These are phyloP conservation scores for Kuraishia molischiana DNA, from an alignment of 805 yeast species.

Conservation along the genomic window DNA sequence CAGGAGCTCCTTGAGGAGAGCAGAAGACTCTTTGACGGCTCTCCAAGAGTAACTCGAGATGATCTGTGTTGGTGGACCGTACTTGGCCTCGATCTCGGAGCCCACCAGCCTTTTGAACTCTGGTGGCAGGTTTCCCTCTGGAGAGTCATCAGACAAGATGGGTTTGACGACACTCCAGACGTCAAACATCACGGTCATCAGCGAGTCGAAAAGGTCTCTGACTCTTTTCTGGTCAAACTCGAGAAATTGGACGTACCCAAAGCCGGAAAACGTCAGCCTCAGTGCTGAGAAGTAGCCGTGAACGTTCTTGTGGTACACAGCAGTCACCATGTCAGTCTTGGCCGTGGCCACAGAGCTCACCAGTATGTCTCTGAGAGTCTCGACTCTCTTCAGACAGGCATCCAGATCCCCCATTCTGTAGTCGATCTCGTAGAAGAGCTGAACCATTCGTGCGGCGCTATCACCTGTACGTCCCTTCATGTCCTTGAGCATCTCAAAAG, in stretches of 20 bases:
- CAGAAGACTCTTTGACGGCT: constrained; percentile 66
- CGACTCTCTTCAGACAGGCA: constrained; percentile 17
- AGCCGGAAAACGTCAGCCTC: constrained; percentile 21
- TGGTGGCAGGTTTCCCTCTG: constrained; percentile 54
- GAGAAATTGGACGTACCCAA: constrained; percentile 8
- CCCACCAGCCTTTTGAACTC: constrained; percentile 27
- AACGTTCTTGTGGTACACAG: constrained; percentile 39
- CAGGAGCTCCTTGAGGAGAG: constrained; percentile 38
- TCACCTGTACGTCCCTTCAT: constrained; percentile 60
- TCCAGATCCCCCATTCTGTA: constrained; percentile 10
- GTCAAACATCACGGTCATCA: constrained; percentile 5
- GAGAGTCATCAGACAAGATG: constrained; percentile 57
- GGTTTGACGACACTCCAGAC: constrained; percentile 38
- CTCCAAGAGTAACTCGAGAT: constrained; percentile 73
- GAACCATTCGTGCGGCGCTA: constrained; percentile 64
- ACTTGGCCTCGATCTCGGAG: constrained; percentile 19
- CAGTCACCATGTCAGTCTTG: constrained; percentile 23
- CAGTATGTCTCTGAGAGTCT: constrained; percentile 22
- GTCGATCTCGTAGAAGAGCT: constrained; percentile 33
- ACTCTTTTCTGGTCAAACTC: constrained; percentile 5
- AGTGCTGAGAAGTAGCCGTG: constrained; percentile 68
- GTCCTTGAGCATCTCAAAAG: constrained; percentile 22
- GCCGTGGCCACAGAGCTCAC: constrained; percentile 24
- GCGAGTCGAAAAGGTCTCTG: constrained; percentile 2
- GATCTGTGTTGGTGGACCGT: constrained; percentile 30